Base-by-base conservation (phyloP, 2,329 filamentous ascomycete genomes). In the Colletotrichum costaricense region DNA sequence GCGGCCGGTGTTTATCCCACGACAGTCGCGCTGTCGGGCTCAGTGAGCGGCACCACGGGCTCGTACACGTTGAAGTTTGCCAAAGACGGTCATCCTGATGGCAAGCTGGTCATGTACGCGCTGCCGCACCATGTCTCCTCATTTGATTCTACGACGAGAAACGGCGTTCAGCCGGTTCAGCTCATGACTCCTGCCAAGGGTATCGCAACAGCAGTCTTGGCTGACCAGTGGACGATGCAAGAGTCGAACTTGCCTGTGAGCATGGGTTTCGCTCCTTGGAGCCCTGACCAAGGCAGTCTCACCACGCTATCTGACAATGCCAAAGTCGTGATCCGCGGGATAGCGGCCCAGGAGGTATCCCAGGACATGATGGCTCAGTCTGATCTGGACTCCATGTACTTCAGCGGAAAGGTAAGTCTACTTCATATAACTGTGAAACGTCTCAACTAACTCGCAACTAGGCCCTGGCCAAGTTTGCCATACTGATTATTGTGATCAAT, bases 101-200 rank as follows among this genome's bases (percentile, higher is more conserved):
- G 89, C 19, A 88, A 86, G 73, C 85, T 98, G 26, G 86, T 97
- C 75, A 97, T 97, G 92, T 98, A 93, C 80, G 94, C 94, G 19
- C 85, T 99, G 60, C 95, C 95, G 26, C 97, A 98, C 81, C 97
- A 98, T 76, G 80, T 94, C 3, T 85, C 91, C 38, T 95, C 94
- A 0, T 95, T 98, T 74, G 90, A 94, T 76, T 77, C 81, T 1
- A 82, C 82, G 1, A 91, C 89, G 2, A 78, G 76, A 46, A 90
- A 90, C 9, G 84, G 83, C 12, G 83, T 86, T 28, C 85, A 86
- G 8, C 89, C 84, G 5, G 80, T 97, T 2, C 86, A 89, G 75
- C 84, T 98, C 65, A 90, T 92, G 69, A 96, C 95, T 0, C 93
- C 95, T 0, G 97, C 95, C 24, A 98, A 98, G 83, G 97, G 97